phyloP scores from a whole-genome alignment of 495 filamentous ascomycete genomes.

The Elasticomyces elasticus region DNA sequence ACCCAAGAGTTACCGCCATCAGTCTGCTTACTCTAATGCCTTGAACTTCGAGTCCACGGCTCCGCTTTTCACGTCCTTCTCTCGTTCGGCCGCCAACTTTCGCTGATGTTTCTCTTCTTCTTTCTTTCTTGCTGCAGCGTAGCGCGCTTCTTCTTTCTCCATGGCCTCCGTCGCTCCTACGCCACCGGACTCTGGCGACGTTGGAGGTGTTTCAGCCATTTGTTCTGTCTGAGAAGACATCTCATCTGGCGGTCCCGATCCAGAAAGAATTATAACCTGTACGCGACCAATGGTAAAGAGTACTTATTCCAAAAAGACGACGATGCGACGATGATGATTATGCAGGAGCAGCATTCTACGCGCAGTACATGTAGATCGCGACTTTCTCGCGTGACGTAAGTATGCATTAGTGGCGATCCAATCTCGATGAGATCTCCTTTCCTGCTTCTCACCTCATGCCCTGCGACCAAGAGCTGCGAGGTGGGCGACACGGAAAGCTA shows the following conservation, averaged over 20 bases:
- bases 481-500: too few species aligned
- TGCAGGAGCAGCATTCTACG: too few species aligned
- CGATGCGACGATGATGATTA: too few species aligned
- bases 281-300: background rate
- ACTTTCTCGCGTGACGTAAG: background rate
- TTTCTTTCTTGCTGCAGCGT: constrained; percentile 38
- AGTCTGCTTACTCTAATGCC: constrained; percentile 36
- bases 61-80: constrained; percentile 35
- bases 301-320: background rate
- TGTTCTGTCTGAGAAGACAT: constrained; percentile 19
- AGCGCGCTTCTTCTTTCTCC: constrained; percentile 44
- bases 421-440: too few species aligned
- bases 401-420: too few species aligned
- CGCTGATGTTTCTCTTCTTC: constrained; percentile 40
- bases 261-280: background rate
- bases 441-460: too few species aligned
- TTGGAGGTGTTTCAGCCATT: constrained; percentile 18
- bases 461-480: too few species aligned
- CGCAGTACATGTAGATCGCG: background rate
- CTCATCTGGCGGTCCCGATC: too few species aligned
- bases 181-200: constrained; percentile 16
- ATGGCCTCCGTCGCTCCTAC: constrained; percentile 29
- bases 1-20: too few species aligned
- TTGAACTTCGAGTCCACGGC: constrained; percentile 43
- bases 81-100: constrained; percentile 38